Conservation (phyloP, 1,284 basidiomycete species). For the Vanrija pseudolonga region DNA sequence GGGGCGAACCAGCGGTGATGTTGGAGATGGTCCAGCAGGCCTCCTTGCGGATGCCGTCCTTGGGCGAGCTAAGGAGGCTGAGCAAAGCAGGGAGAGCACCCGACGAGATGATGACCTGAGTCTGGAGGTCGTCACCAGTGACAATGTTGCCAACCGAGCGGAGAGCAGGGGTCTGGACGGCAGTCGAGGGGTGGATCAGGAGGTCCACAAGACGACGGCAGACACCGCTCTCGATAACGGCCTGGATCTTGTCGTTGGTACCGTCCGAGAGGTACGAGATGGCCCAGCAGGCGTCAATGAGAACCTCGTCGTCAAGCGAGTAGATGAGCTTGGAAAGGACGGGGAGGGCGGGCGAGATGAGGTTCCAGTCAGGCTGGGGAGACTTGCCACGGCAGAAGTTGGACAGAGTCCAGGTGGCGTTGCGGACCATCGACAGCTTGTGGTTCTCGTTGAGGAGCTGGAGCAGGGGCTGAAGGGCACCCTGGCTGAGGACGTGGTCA, state of each 20-base stretch:
- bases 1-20: slow-evolving; percentile 92
- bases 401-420: slow-evolving; percentile 96
- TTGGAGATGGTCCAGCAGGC: slow-evolving; percentile 99
- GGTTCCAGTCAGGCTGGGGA: slow-evolving; percentile 90
- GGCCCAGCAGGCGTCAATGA: slow-evolving; percentile 99
- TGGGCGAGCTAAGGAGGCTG: slow-evolving; percentile 85
- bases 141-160: slow-evolving; percentile 99
- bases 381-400: slow-evolving; percentile 97
- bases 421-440: slow-evolving; percentile 94
- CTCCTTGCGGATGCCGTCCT: slow-evolving; percentile 86
- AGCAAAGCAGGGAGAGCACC: slow-evolving; percentile 91
- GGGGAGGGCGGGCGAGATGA: slow-evolving; percentile 91
- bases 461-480: slow-evolving; percentile 55
- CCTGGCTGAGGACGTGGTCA: slow-evolving; percentile 66
- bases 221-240: slow-evolving; percentile 97
- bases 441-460: slow-evolving; percentile 59
- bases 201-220: slow-evolving; percentile 96
- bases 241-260: slow-evolving; percentile 99
- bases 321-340: slow-evolving; percentile 98
- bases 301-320: slow-evolving; percentile 96
- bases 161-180: slow-evolving; percentile 97
- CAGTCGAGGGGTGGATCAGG: slow-evolving; percentile 94
- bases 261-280: slow-evolving; percentile 99
- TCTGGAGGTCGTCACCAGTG: slow-evolving; percentile 97
- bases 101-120: slow-evolving; percentile 95